Evolutionary conservation across 1,284 basidiomycete species (phyloP), one percentile per base, ranked within the genome.

Genomic region (Trichosporon ovoides): DNA sequence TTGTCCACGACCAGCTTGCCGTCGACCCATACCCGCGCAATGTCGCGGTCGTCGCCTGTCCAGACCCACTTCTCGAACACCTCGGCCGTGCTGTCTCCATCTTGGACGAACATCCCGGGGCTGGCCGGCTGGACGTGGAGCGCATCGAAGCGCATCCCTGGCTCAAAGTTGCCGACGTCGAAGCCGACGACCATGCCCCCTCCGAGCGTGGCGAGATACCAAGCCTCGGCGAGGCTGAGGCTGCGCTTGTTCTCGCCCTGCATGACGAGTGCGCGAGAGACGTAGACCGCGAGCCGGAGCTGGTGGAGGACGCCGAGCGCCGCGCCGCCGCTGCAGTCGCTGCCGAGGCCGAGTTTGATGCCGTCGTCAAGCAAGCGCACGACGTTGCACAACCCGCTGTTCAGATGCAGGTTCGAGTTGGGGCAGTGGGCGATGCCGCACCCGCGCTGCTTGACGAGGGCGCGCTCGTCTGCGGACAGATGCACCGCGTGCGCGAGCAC

Each of bases 361-460:
- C 58, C 56, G 3, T 33, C 38, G 28, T 53, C 51, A 24, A 54
- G 57, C 51, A 53, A 43, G n/a, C 10, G 80, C 3, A 88, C 88
- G 11, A 98, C 83, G 20, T 83, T 83, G 2, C 91, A 88, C 24
- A 88, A 82, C 5, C 94, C 94, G 62, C 88, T 91, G 38, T 86
- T 83, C 57, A 98, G 72, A 77, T 96, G 89, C 72, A 95, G 87
- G 73, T 98, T 98, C 68, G 88, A 91, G 35, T 87, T 88, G 16
- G 95, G 94, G 72, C 94, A 98, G 76, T 98, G 95, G 64, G 88
- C 88, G 46, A 98, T 81, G 12, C 94, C 94, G 3, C 88, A 86
- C 5, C 81, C 79, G 52, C 81, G 79, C 67, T 80, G 66, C 65
- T 83, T 83, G 66, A 98, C 84, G 49, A 96, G 77, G 28, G 81